Evolutionary conservation across 305 asterid species (phyloP), one percentile per base, ranked within the genome.

Genomic region (Fraxinus baroniana): DNA sequence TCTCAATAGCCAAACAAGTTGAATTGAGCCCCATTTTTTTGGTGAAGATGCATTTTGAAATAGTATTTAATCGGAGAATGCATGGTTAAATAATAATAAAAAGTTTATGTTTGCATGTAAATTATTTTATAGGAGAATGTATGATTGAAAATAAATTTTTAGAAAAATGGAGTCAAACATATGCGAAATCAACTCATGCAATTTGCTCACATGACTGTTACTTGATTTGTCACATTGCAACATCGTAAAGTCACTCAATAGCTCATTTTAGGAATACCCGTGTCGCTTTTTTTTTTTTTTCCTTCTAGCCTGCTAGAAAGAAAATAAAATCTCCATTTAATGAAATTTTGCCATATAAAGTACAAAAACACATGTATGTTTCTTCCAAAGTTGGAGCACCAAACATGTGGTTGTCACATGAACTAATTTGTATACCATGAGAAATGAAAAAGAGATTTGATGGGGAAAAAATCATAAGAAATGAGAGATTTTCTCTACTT

Each of bases 221-320:
- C 18, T 13, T 9, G 73, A 24, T 74, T 62, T 82, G 75, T 52
- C 75, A 49, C 5, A 26, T 74, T 62, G 76, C 81, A 49, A 28
- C 44, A 1, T 77, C 0, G 20, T 13, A 35, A 6, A 41, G 77
- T 30, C 18, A 32, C 22, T 73, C 57, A 33, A 33, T 32, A 26
- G 9, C 82, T 36, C 57, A 9, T 13, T 35, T 85, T 78, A 46
- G 85, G 78, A 66, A 70, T 78, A 46, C 83, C 72, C 37, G 64
- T 74, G 83, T 64, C 35, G 35, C 36, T 77, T 71, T 33, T 22
- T 78, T 78, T 78, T 7, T 7, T 36, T 8, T n/a, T 28, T 28
- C 3, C 3, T 28, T 30, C n/a, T 5, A n/a, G 57, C 4, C 18
- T 46, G 18, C 4, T 46, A 46, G 18, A 46, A 46, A 13, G 57